Evolutionary conservation across 2,329 filamentous ascomycete species (phyloP).

Genomic region (Talaromyces sp.): DNA sequence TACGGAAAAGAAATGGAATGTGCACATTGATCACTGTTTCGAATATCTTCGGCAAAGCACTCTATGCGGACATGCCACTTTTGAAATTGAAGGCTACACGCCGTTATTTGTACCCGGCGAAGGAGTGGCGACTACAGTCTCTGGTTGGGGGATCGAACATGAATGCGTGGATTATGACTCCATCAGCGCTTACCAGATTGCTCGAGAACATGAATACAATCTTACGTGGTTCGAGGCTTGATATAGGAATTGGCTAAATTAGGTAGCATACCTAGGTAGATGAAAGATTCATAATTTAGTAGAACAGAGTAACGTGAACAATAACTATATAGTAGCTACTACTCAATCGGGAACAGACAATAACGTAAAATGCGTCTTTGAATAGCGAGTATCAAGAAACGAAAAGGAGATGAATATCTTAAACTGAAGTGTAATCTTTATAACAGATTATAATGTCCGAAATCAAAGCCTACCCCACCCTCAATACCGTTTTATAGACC

Average conservation of each 20-base stretch:
- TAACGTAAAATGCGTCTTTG: background rate
- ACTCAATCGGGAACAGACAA: background rate
- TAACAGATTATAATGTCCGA: background rate
- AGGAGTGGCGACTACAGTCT: background rate
- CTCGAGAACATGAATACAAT: background rate
- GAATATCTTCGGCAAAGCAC: conserved; percentile 1
- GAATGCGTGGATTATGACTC: background rate
- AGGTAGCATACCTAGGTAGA: background rate
- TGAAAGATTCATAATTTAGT: background rate
- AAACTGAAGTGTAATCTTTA: background rate
- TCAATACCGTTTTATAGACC: background rate
- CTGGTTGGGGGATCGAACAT: conserved; percentile 4
- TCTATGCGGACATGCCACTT: background rate
- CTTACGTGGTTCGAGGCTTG: background rate
- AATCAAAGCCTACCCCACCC: background rate
- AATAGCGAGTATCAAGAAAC: background rate
- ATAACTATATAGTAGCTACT: background rate
- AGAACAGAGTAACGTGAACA: background rate
- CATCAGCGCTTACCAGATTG: background rate
- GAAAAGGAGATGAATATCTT: background rate
- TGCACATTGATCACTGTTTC: conserved; percentile 7
- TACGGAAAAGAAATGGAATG: background rate
- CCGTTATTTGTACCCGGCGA: background rate
- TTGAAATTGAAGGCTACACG: background rate
- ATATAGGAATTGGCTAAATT: background rate